Percentiles rank a stretch among this genome's conserved stretches.
Evolutionary conservation across 2,329 filamentous ascomycete genomes (phyloP).

Genomic region (Colletotrichum eleusines): DNA sequence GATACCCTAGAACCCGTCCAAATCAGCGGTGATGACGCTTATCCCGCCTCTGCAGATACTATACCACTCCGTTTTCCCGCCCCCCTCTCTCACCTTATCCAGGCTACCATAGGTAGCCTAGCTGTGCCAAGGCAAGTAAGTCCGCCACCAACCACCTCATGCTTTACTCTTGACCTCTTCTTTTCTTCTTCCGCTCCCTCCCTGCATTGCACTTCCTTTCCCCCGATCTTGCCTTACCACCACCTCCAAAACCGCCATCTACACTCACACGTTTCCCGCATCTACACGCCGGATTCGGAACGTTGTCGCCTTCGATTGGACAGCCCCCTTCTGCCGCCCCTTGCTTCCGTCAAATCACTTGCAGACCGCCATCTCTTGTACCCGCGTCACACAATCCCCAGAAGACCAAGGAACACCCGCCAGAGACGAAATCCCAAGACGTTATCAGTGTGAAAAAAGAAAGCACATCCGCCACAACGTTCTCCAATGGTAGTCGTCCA

Average conservation of each 20-base stretch:
- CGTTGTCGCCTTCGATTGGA: not conserved
- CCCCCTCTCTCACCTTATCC: not conserved
- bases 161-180: not conserved
- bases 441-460: constrained; percentile 7
- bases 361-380: constrained; percentile 27
- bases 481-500: constrained; percentile 34
- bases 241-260: not conserved
- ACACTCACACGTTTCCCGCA: constrained; percentile 9
- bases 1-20: not conserved
- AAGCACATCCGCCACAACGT: not conserved
- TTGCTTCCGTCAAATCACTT: not conserved
- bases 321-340: not conserved
- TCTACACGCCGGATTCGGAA: constrained; percentile 14
- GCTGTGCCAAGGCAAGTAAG: not conserved
- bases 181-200: constrained; percentile 5
- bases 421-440: not conserved
- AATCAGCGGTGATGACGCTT: constrained; percentile 16
- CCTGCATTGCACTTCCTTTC: constrained; percentile 6
- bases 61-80: not conserved
- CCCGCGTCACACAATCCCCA: not conserved
- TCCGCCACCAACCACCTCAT: not conserved
- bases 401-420: not conserved
- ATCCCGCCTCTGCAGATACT: not conserved
- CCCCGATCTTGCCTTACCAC: not conserved
- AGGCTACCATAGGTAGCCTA: too few relatives aligned